Base-by-base conservation (phyloP, 2,329 filamentous ascomycete species). In the Plenodomus biglobosus region DNA sequence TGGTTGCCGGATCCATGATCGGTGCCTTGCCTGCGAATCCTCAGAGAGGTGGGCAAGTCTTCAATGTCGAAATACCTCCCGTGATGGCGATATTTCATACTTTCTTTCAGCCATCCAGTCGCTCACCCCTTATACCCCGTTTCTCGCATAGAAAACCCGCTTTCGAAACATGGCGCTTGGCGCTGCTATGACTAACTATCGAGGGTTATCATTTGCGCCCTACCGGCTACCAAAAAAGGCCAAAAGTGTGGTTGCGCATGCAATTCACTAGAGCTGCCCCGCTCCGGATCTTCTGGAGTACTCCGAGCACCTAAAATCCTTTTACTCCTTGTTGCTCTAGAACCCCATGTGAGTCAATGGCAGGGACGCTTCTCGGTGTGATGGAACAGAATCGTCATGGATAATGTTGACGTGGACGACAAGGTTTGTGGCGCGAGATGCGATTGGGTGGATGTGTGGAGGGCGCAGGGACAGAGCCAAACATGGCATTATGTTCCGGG, bases 1-100 rank as follows among this genome's bases (percentile, higher is more conserved):
- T 67, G 17, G 64, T 54, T 27, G 53, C 51, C 24, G 61, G 55
- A 52, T 69, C 65, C 66, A 70, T 70, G 2, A 48, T 49, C 21
- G 8, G 2, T 32, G 32, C 16, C 35, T 10, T 39, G 30, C 19
- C n/a, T 39, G 6, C 3, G 3, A 7, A 15, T 39, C 37, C 11
- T 21, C 5, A 11, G 7, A 3, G 3, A n/a, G 8, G 37, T 22
- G 37, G n/a, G 17, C 18, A 21, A 39, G 19, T 22, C 3, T n/a
- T 39, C 6, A 8, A 22, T 39, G 20, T 18, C 8, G 37, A 10
- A 19, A 21, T 22, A 8, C 19, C 6, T 20, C 35, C 18, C 35
- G 8, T 37, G 18, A 11, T 37, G 3, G n/a, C 35, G 13, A 17
- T 37, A 7, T 37, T n/a, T 32, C 7, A 32, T 11, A n/a, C n/a